Percentiles rank a stretch among this genome's conserved stretches.
Evolutionary conservation across 2,329 filamentous ascomycete genomes (phyloP).

Genomic region (Aureobasidium vineae): DNA sequence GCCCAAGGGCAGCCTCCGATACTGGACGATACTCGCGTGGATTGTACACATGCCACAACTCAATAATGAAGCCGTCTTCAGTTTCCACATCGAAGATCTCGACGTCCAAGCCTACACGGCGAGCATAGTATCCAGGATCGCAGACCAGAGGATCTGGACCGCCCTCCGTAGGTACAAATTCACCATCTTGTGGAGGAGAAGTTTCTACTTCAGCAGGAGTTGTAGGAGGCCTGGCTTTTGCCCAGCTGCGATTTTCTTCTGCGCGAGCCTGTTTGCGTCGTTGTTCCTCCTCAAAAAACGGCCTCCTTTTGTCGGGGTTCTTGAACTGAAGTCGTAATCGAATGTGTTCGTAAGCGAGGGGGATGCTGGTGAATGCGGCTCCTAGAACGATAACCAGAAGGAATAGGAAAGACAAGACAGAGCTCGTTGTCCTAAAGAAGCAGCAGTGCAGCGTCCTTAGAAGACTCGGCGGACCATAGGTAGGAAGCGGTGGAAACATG

Average conservation of each 20-base stretch:
- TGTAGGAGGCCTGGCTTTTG: constrained; percentile 28
- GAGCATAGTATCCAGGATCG: constrained; percentile 81
- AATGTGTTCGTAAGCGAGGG: constrained; percentile 50
- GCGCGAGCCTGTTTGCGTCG: constrained; percentile 57
- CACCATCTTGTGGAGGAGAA: constrained; percentile 43
- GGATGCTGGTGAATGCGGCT: constrained; percentile 66
- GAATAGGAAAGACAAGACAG: constrained; percentile 74
- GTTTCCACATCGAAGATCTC: constrained; percentile 84
- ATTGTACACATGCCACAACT: constrained; percentile 86
- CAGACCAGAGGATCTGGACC: constrained; percentile 75
- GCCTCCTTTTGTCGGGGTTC: constrained; percentile 60
- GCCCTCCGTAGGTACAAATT: constrained; percentile 74
- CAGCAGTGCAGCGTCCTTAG: constrained; percentile 64
- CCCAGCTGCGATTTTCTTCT: constrained; percentile 63
- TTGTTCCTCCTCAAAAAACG: constrained; percentile 72
- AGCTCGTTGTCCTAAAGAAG: constrained; percentile 65
- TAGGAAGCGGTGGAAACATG: constrained; percentile 77
- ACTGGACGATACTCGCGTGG: constrained; percentile 65
- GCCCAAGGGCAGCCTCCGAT: constrained; percentile 49
- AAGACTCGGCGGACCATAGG: constrained; percentile 72
- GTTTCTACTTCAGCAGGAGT: constrained; percentile 19
- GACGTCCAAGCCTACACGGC: constrained; percentile 80
- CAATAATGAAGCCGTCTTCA: constrained; percentile 88
- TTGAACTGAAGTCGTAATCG: constrained; percentile 58
- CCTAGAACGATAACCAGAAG: constrained; percentile 73